Evolutionary conservation across 208 protist genomes (phyloP).

Genomic region (Acanthamoeba lugdunensis): DNA sequence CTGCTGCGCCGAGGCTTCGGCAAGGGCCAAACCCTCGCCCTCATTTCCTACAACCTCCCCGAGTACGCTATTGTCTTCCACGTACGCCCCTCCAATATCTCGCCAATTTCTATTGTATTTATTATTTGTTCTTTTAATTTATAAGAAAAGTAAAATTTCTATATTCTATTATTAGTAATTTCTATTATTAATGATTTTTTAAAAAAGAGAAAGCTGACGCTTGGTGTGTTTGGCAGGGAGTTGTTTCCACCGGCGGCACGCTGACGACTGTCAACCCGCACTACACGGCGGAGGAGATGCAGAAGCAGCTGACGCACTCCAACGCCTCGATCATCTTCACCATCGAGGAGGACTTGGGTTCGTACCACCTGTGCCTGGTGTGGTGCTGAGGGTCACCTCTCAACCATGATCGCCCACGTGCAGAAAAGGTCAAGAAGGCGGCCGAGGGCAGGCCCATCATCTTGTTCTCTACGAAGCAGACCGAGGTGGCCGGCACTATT

Average conservation of each 20-base stretch:
- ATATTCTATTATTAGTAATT: neutral
- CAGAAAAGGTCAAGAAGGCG: constrained; percentile 26
- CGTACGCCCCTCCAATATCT: neutral
- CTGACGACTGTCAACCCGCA: constrained; percentile 38
- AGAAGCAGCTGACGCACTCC: constrained; percentile 29
- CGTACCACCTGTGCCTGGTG: neutral
- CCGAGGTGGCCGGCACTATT: neutral
- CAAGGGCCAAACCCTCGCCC: constrained; percentile 15
- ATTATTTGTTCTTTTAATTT: neutral
- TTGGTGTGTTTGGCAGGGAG: neutral
- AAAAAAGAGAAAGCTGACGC: neutral
- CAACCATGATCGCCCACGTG: neutral
- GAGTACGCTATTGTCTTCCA: constrained; percentile 51
- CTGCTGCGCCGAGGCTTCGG: neutral
- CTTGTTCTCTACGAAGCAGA: neutral
- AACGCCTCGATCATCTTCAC: constrained; percentile 34
- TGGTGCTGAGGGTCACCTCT: neutral
- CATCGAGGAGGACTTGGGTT: constrained; percentile 1
- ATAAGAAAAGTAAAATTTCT: neutral
- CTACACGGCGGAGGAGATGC: constrained; percentile 31
- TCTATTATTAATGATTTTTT: no score
- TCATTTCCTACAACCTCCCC: constrained; percentile 47
- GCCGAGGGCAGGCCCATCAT: constrained; percentile 8
- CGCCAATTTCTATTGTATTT: neutral
- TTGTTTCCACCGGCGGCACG: neutral